A percentile compares a stretch with the other conserved stretches of the same genome.
phyloP scores from a whole-genome alignment of 1,284 basidiomycete species.

The Cutaneotrichosporon sp. region DNA sequence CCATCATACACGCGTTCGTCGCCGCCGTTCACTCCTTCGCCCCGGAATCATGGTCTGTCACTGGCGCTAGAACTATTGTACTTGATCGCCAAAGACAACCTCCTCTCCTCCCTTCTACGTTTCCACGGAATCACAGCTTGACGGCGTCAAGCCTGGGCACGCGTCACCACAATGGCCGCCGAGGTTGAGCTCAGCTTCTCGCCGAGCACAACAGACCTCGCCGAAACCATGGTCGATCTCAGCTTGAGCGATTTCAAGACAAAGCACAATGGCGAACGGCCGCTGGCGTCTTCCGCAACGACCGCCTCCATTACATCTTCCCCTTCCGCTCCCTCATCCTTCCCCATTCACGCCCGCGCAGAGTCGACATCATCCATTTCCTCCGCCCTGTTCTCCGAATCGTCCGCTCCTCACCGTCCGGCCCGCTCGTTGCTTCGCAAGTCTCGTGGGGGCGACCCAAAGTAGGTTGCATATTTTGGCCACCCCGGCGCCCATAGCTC shows the following conservation, averaged over 20 bases:
- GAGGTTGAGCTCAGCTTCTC: background rate
- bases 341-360: constrained; percentile 1
- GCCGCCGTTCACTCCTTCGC: no score
- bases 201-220: background rate
- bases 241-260: background rate
- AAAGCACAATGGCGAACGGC: background rate
- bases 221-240: background rate
- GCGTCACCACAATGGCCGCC: no score
- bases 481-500: background rate
- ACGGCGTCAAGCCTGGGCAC: no score
- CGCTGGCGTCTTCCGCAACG: background rate
- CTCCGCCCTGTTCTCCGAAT: constrained; percentile 8
- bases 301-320: background rate
- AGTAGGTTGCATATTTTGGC: constrained; percentile 2
- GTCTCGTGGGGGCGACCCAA: constrained; percentile 2
- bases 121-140: no score
- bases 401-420: constrained; percentile 8
- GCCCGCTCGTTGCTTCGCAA: constrained; percentile 9
- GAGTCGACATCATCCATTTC: constrained; percentile 12
- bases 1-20: no score
- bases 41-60: no score
- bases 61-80: no score
- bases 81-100: no score
- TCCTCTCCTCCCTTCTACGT: no score
- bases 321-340: background rate